Evolutionary conservation across 345 rosid genomes (phyloP).

Genomic region (Hevea brasiliensis): DNA sequence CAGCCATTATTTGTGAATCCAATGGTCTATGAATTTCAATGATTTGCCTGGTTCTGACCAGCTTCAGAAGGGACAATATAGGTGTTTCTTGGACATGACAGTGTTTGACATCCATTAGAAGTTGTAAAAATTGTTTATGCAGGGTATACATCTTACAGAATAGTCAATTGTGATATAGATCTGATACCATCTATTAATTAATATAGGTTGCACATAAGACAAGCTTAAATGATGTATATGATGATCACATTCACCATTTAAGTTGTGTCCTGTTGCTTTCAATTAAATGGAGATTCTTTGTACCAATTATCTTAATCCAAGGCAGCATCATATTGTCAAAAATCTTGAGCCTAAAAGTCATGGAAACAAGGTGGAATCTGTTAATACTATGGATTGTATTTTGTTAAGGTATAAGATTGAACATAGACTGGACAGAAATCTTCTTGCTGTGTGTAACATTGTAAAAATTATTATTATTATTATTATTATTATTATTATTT

Average conservation of each 20-base stretch:
- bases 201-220: neutral
- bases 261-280: neutral
- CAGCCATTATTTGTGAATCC: slow-evolving; percentile 37
- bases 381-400: neutral
- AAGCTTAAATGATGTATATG: neutral
- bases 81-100: neutral
- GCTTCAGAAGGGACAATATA: neutral
- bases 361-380: neutral
- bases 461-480: no score
- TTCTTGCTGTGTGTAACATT: no score
- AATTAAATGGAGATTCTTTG: neutral
- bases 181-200: neutral
- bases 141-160: neutral
- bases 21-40: slow-evolving; percentile 33
- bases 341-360: neutral
- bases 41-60: slow-evolving; percentile 20
- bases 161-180: neutral
- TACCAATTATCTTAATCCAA: neutral
- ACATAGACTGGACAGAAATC: no score
- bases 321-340: neutral
- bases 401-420: no score
- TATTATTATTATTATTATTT: no score
- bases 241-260: neutral
- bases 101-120: slow-evolving; percentile 7
- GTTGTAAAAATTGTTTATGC: slow-evolving; percentile 19